Conservation (phyloP, 139 green algal genomes). For the Asterochloris erici region DNA sequence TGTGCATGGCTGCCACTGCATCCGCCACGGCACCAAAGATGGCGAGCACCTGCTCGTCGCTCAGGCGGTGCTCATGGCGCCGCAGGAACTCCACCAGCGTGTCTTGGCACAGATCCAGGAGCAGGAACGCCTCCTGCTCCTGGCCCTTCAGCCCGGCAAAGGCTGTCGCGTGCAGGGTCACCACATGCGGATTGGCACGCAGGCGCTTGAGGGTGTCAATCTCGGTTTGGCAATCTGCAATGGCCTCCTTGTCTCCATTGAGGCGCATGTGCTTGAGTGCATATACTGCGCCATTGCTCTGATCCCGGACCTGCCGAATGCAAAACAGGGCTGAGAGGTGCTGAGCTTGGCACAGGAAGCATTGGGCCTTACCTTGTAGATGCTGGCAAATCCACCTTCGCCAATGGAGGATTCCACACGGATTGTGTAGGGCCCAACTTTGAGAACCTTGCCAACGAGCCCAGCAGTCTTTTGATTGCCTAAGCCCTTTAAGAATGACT, state of each 20-base stretch:
- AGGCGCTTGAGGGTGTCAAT: constrained; percentile 37
- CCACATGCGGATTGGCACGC: constrained; percentile 41
- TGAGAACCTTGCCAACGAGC: constrained; percentile 21
- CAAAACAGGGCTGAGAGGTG: neutral
- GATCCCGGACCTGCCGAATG: constrained; percentile 24
- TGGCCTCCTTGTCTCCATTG: constrained; percentile 44
- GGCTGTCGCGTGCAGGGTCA: constrained; percentile 59
- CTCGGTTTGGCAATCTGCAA: constrained; percentile 41
- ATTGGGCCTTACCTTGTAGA: constrained; percentile 50
- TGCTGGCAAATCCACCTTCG: constrained; percentile 62
- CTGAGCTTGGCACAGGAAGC: neutral
- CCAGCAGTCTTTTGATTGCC: neutral
- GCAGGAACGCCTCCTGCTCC: constrained; percentile 70
- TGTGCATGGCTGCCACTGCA: constrained; percentile 74
- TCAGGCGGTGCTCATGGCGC: constrained; percentile 32
- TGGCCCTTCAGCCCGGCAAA: constrained; percentile 41
- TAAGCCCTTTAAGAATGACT: neutral
- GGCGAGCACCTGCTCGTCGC: constrained; percentile 39
- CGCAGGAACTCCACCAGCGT: constrained; percentile 62
- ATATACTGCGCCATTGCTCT: constrained; percentile 32
- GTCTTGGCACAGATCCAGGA: constrained; percentile 74
- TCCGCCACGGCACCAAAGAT: constrained; percentile 62
- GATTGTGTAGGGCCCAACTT: constrained; percentile 29
- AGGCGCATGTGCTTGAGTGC: constrained; percentile 82
- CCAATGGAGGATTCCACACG: constrained; percentile 49